phyloP scores from a whole-genome alignment of 2,329 filamentous ascomycete genomes.

The Zymoseptoria tritici region DNA sequence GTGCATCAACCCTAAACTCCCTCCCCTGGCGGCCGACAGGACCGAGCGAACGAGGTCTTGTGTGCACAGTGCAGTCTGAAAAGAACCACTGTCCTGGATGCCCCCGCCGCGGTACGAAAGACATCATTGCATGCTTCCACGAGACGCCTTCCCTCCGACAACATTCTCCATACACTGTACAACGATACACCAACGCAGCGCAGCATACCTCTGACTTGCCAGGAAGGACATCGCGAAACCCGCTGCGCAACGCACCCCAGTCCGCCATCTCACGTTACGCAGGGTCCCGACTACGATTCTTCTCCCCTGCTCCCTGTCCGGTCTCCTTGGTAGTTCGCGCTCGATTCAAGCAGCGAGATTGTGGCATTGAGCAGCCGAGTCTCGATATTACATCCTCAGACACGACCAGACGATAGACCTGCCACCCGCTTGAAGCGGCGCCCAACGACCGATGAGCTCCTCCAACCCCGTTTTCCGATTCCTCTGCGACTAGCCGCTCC shows the following conservation, averaged over 20 bases:
- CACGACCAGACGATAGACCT: not conserved
- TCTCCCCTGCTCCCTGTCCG: not conserved
- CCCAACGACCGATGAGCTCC: not conserved
- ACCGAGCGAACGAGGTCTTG: not conserved
- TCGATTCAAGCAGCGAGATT: not conserved
- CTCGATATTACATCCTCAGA: not conserved
- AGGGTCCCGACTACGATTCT: not conserved
- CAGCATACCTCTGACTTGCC: not conserved
- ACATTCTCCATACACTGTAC: not conserved
- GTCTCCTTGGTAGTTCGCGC: not conserved
- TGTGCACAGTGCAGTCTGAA: too few species aligned
- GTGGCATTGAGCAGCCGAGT: not conserved
- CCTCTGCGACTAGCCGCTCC: not conserved
- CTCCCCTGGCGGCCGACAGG: not conserved
- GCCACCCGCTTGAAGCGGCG: not conserved
- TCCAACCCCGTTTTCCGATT: not conserved
- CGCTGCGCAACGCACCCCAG: not conserved
- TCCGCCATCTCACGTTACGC: not conserved
- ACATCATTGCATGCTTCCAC: not conserved
- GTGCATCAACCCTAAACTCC: not conserved
- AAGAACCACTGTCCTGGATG: not conserved
- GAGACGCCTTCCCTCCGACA: not conserved
- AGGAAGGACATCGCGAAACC: not conserved
- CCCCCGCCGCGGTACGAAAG: not conserved
- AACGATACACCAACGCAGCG: not conserved